Evolutionary conservation across 2,329 filamentous ascomycete species (phyloP), one percentile per base, ranked within the genome.

Genomic region (Aspergillus sp.): DNA sequence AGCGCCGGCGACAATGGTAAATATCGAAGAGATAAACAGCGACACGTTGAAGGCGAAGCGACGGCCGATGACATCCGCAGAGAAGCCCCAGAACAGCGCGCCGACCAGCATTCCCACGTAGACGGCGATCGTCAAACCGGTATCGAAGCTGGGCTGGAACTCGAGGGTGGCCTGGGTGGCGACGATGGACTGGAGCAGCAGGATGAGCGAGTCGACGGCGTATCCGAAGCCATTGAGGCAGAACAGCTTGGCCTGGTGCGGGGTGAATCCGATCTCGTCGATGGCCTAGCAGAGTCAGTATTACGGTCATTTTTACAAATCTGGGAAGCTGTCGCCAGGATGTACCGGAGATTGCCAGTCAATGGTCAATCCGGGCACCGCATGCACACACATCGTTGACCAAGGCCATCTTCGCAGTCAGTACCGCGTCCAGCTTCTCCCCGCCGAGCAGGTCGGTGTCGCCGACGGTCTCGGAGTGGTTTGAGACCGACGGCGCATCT

Each of bases 41-140:
- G 90, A 93, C 62, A 81, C 77, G 75, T 93, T 93, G 79, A 95
- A 96, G 37, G 90, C 90, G 7, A 90, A 80, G 52, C 89, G 87
- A 44, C 91, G 86, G 46, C 91, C 91, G 58, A 93, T 79, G 2
- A 91, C 80, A 70, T 95, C 90, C 17, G 89, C 88, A 2, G 87
- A 87, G 56, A 91, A 82, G 41, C 90, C 90, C 90, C 90, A 96
- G 72, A 90, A 84, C 61, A 86, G 87, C 59, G 89, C 90, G 42
- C 91, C 91, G 7, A 91, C 71, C 61, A 88, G 90, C 12, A 95
- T 80, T 56, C 91, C 90, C 22, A 89, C 75, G 8, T 54, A 54
- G 15, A 54, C 51, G 68, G 90, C 93, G 12, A 91, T 80, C 8
- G 88, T 82, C 62, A 88, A 86, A 0, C 91, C 93, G 0, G 90